Percentiles rank a stretch among this genome's conserved stretches.
phyloP scores from a whole-genome alignment of 1,284 basidiomycete species.

The Anthracocystis walkeri region DNA sequence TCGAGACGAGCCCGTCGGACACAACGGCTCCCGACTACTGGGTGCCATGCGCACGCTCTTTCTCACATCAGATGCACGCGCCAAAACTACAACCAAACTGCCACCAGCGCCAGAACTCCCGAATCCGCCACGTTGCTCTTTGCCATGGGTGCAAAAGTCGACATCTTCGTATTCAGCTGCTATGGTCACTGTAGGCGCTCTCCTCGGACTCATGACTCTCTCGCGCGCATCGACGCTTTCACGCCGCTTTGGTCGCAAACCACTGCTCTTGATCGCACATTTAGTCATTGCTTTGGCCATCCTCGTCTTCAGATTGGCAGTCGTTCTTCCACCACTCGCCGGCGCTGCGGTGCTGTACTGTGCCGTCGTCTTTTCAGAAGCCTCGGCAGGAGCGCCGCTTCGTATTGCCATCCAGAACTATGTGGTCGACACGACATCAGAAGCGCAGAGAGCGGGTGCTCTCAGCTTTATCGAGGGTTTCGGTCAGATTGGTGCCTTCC shows the following conservation, averaged over 20 bases:
- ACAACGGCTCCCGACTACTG: conserved; percentile 12
- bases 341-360: conserved; percentile 50
- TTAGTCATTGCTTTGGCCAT: conserved; percentile 51
- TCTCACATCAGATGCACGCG: not conserved
- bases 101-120: conserved; percentile 55
- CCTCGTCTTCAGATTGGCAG: conserved; percentile 49
- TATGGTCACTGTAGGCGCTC: conserved; percentile 60
- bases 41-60: conserved; percentile 13
- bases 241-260: conserved; percentile 57
- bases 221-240: conserved; percentile 50
- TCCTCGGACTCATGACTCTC: conserved; percentile 57
- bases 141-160: conserved; percentile 56
- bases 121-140: conserved; percentile 49
- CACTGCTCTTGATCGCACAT: conserved; percentile 55
- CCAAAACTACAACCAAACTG: conserved; percentile 14
- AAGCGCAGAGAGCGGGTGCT: conserved; percentile 53
- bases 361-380: conserved; percentile 58
- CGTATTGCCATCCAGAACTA: conserved; percentile 64
- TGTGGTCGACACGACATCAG: conserved; percentile 63
- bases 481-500: conserved; percentile 63
- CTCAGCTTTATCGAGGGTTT: conserved; percentile 65
- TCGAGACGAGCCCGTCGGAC: conserved; percentile 34
- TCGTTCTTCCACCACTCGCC: conserved; percentile 48
- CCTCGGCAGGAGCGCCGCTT: conserved; percentile 58
- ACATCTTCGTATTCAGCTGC: conserved; percentile 60